A percentile compares a stretch with the other conserved stretches of the same genome.
Conservation (phyloP, 2,329 filamentous ascomycete genomes). For the Aspergillus proliferans region DNA sequence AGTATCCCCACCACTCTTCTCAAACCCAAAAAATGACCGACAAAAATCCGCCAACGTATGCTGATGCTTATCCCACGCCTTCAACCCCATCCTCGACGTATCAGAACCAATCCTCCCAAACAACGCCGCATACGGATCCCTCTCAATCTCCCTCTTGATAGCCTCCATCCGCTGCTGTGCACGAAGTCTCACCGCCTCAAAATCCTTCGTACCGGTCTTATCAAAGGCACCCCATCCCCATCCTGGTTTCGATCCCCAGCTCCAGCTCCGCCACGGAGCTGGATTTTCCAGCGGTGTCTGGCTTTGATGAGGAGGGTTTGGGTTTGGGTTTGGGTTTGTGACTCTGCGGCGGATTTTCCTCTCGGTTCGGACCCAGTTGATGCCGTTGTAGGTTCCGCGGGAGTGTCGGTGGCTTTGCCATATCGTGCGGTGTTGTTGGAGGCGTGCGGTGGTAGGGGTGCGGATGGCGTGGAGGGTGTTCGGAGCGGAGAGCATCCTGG, state of each 20-base stretch:
- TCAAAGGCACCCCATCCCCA: conserved; percentile 5
- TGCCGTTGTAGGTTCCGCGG: not conserved
- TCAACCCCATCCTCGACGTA: conserved; percentile 9
- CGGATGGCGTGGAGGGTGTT: not conserved
- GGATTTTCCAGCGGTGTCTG: not conserved
- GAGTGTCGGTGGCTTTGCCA: not conserved
- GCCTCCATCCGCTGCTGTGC: conserved; percentile 29
- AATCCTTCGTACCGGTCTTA: conserved; percentile 3
- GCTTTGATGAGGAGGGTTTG: not conserved
- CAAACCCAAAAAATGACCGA: conserved; percentile 21
- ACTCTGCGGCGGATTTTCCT: not conserved
- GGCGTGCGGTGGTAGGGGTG: not conserved
- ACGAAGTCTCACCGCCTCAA: conserved; percentile 16
- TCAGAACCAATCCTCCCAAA: conserved; percentile 27
- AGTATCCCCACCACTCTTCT: not conserved
- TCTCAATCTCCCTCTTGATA: conserved; percentile 29
- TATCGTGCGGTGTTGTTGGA: not conserved
- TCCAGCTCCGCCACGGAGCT: not conserved
- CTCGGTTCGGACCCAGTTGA: not conserved
- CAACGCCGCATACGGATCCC: conserved; percentile 35
- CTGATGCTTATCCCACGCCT: conserved; percentile 13
- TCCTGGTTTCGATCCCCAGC: not conserved
- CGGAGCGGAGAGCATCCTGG: not conserved
- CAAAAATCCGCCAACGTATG: conserved; percentile 25
- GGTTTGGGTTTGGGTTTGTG: not conserved